Evolutionary conservation across 2,329 filamentous ascomycete genomes (phyloP).

Genomic region (Colletotrichum lindemuthianum): DNA sequence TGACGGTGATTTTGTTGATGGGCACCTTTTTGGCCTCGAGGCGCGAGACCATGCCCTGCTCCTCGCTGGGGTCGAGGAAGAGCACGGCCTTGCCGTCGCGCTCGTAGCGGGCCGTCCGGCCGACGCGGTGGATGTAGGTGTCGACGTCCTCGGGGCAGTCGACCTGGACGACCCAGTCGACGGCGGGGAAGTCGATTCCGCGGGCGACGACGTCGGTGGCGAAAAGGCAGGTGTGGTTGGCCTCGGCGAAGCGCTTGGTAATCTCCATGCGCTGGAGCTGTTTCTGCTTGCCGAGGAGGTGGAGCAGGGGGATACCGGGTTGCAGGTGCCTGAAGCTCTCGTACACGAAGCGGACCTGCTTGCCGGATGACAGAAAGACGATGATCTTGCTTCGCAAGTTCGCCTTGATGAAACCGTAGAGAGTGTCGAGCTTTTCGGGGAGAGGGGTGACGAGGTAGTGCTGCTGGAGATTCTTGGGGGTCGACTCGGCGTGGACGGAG

Average conservation of each 20-base stretch:
- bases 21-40: conserved; percentile 91
- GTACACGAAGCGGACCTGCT: conserved; percentile 96
- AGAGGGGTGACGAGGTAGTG: conserved; percentile 90
- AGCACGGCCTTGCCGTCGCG: conserved; percentile 87
- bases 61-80: conserved; percentile 92
- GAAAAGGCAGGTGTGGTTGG: conserved; percentile 89
- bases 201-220: conserved; percentile 95
- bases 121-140: conserved; percentile 97
- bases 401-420: conserved; percentile 91
- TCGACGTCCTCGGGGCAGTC: conserved; percentile 97
- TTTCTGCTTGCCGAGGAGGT: conserved; percentile 94
- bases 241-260: conserved; percentile 81
- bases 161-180: conserved; percentile 99
- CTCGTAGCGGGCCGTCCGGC: conserved; percentile 93
- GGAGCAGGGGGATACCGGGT: conserved; percentile 90
- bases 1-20: conserved; percentile 85
- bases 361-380: conserved; percentile 93
- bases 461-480: conserved; percentile 85
- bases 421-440: conserved; percentile 87
- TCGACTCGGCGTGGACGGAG: conserved; percentile 90
- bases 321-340: conserved; percentile 93
- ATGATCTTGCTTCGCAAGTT: conserved; percentile 95
- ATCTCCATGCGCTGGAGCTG: conserved; percentile 89
- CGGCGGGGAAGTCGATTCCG: conserved; percentile 93
- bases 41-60: conserved; percentile 87